Evolutionary conservation across 805 yeast species (phyloP).

Genomic region (Deakozyma indianensis): DNA sequence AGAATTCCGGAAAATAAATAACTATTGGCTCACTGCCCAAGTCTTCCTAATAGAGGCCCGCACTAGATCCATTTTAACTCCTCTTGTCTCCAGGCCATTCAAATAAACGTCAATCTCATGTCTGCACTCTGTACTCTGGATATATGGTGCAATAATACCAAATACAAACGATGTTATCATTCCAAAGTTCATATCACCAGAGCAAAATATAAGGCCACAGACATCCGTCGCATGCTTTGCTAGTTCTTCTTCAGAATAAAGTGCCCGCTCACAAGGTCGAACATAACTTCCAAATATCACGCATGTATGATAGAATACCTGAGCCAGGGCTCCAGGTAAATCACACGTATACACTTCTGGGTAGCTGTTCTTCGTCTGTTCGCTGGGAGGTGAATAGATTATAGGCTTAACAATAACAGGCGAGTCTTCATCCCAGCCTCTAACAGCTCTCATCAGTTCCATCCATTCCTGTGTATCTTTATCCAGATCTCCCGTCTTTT

Average conservation of each 20-base stretch:
- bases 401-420: not conserved
- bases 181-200: conserved; percentile 1
- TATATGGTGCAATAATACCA: conserved; percentile 1
- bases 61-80: not conserved
- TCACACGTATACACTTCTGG: conserved; percentile 1
- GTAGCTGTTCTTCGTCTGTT: not conserved
- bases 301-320: conserved; percentile 1
- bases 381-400: not conserved
- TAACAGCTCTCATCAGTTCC: not conserved
- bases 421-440: not conserved
- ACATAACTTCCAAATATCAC: not conserved
- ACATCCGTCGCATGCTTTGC: conserved; percentile 1
- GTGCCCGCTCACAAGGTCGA: not conserved
- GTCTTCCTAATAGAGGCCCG: not conserved
- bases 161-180: conserved; percentile 1
- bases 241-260: not conserved
- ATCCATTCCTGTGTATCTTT: not conserved
- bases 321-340: conserved; percentile 1
- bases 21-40: no score
- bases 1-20: not conserved
- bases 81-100: not conserved
- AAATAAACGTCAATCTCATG: not conserved
- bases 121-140: not conserved
- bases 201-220: conserved; percentile 2
- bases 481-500: not conserved